These are phyloP conservation scores for Anethum foeniculum DNA, from an alignment of 140 eudicot genomes.

Conservation along the genomic window DNA sequence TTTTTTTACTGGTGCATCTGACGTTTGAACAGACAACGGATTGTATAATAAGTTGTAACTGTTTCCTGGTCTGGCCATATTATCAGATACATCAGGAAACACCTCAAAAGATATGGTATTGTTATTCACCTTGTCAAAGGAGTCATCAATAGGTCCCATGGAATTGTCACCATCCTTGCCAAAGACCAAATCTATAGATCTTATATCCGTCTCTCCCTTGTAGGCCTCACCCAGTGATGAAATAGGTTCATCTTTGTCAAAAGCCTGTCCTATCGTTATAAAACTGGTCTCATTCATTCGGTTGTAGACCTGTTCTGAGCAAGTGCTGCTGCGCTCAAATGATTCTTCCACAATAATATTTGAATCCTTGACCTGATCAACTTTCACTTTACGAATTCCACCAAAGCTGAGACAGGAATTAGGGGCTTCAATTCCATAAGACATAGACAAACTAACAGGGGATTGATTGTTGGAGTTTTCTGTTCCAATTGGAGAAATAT, in stretches of 20 bases:
- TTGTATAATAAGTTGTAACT: constrained; percentile 44
- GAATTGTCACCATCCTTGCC: constrained; percentile 38
- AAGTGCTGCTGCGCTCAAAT: constrained; percentile 20
- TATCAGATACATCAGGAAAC: constrained; percentile 49
- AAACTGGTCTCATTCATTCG: constrained; percentile 29
- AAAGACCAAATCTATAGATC: constrained; percentile 21
- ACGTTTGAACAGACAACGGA: constrained; percentile 39
- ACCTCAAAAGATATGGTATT: constrained; percentile 54
- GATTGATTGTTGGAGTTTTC: constrained; percentile 27
- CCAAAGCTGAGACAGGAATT: constrained; percentile 44
- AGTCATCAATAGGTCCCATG: constrained; percentile 25
- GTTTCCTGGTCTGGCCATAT: constrained; percentile 33
- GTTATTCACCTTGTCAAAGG: constrained; percentile 11
- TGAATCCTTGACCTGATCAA: constrained; percentile 60
- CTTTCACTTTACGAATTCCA: constrained; percentile 66
- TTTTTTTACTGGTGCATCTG: constrained; percentile 32
- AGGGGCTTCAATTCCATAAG: constrained; percentile 51
- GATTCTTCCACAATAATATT: constrained; percentile 29
- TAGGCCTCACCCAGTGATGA: constrained; percentile 45
- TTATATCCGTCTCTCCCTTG: constrained; percentile 30
- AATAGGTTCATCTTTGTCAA: constrained; percentile 37
- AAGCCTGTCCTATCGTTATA: constrained; percentile 38
- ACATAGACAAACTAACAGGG: constrained; percentile 48
- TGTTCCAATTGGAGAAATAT: constrained; percentile 19
- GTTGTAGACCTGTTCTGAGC: constrained; percentile 29